Conservation (phyloP, 2,329 filamentous ascomycete genomes). For the Colletotrichum sp. region DNA sequence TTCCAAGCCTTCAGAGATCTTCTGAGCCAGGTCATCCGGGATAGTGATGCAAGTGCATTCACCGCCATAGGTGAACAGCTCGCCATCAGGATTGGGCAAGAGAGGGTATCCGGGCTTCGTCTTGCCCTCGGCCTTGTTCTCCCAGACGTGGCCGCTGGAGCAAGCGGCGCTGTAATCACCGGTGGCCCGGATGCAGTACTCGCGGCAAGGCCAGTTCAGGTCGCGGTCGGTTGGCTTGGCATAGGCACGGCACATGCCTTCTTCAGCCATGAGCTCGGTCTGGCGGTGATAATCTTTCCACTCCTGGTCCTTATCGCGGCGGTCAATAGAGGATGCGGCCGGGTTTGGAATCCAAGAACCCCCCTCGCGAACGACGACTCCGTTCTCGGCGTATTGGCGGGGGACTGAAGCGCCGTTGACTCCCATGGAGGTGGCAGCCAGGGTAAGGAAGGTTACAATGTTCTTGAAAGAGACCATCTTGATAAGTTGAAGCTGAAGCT, state of each 20-base stretch:
- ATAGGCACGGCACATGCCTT: not conserved
- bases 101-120: not conserved
- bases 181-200: not conserved
- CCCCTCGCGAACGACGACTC: not conserved
- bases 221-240: not conserved
- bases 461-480: not conserved
- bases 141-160: not conserved
- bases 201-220: not conserved
- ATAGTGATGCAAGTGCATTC: not conserved
- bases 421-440: not conserved
- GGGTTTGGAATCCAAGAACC: constrained; percentile 2
- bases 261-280: not conserved
- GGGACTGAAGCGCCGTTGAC: not conserved
- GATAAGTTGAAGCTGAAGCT: not conserved
- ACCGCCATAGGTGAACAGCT: not conserved
- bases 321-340: not conserved
- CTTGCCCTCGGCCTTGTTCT: not conserved
- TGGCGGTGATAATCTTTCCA: not conserved
- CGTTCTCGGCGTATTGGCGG: not conserved
- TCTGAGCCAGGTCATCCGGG: not conserved
- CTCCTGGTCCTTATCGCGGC: not conserved
- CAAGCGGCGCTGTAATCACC: not conserved
- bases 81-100: not conserved
- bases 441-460: not conserved
- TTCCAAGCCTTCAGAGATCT: not conserved